Conservation (phyloP, 768 basidiomycete species). For the Lyophyllum shimeji region DNA sequence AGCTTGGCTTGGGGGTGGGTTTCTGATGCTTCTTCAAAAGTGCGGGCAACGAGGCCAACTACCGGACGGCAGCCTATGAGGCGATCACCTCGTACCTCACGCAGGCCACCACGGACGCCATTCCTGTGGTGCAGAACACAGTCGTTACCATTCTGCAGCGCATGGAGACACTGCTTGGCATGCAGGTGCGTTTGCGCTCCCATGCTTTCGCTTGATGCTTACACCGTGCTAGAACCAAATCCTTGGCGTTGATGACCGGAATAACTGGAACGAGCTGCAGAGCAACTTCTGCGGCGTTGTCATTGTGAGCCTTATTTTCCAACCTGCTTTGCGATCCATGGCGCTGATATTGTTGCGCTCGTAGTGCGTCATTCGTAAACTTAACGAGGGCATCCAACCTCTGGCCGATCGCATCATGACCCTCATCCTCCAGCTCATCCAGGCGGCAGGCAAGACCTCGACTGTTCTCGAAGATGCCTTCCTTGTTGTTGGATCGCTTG, state of each 20-base stretch:
- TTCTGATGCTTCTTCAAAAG: slow-evolving; percentile 35
- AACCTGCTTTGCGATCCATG: not conserved
- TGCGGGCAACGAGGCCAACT: slow-evolving; percentile 85
- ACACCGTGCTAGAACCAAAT: slow-evolving; percentile 71
- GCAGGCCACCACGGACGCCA: slow-evolving; percentile 76
- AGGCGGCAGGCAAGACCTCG: slow-evolving; percentile 87
- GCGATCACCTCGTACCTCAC: slow-evolving; percentile 87
- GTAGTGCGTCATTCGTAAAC: slow-evolving; percentile 83
- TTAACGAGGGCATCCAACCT: slow-evolving; percentile 80
- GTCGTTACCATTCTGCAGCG: slow-evolving; percentile 80
- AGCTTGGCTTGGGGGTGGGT: not conserved
- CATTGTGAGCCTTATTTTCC: slow-evolving; percentile 53
- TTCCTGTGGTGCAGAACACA: slow-evolving; percentile 81
- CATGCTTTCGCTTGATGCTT: not conserved
- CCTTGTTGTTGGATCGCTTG: slow-evolving; percentile 87
- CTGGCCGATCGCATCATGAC: slow-evolving; percentile 96
- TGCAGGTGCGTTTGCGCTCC: slow-evolving; percentile 58
- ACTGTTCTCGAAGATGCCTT: slow-evolving; percentile 97
- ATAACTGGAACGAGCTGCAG: slow-evolving; percentile 99
- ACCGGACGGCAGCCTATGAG: slow-evolving; percentile 94
- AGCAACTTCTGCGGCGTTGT: slow-evolving; percentile 92
- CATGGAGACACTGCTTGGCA: slow-evolving; percentile 82
- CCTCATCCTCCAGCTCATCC: slow-evolving; percentile 79
- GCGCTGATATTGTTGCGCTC: not conserved
- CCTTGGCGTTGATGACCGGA: slow-evolving; percentile 91